Percentiles rank a stretch among this genome's conserved stretches.
Evolutionary conservation across 2,329 filamentous ascomycete species (phyloP).

Genomic region (Mycosphaerella arachidis): DNA sequence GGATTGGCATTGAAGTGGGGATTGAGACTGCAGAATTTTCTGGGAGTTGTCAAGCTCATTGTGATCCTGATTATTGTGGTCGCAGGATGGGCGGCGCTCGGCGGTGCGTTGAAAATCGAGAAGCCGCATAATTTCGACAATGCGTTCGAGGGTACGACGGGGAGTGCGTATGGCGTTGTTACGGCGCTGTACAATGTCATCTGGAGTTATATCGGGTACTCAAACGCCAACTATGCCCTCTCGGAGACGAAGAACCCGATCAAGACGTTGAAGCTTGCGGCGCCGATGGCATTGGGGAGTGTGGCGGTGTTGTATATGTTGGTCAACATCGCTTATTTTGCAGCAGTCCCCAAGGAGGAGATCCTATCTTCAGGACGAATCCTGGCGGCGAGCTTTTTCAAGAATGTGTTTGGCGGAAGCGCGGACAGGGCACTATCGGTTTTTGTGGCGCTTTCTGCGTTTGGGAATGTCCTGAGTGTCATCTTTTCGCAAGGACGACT

Average conservation of each 20-base stretch:
- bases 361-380: constrained; percentile 16
- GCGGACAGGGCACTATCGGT: constrained; percentile 42
- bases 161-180: constrained; percentile 63
- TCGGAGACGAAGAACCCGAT: constrained; percentile 41
- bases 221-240: constrained; percentile 57
- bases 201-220: constrained; percentile 65
- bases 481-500: constrained; percentile 54
- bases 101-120: constrained; percentile 56
- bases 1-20: constrained; percentile 62
- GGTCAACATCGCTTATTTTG: constrained; percentile 33
- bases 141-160: constrained; percentile 62
- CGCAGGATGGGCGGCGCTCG: constrained; percentile 56
- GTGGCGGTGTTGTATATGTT: constrained; percentile 24
- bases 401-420: constrained; percentile 53
- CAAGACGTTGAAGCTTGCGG: constrained; percentile 35
- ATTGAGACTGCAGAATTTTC: constrained; percentile 61
- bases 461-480: constrained; percentile 56
- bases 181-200: constrained; percentile 68
- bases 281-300: constrained; percentile 34
- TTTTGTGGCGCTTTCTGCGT: constrained; percentile 51
- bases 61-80: constrained; percentile 61
- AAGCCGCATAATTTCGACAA: constrained; percentile 60
- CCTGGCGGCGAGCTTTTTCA: constrained; percentile 29
- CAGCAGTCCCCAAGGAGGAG: constrained; percentile 28
- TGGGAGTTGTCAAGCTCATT: constrained; percentile 62